Conservation (phyloP, 305 asterid genomes). For the Striga hermonthica region DNA sequence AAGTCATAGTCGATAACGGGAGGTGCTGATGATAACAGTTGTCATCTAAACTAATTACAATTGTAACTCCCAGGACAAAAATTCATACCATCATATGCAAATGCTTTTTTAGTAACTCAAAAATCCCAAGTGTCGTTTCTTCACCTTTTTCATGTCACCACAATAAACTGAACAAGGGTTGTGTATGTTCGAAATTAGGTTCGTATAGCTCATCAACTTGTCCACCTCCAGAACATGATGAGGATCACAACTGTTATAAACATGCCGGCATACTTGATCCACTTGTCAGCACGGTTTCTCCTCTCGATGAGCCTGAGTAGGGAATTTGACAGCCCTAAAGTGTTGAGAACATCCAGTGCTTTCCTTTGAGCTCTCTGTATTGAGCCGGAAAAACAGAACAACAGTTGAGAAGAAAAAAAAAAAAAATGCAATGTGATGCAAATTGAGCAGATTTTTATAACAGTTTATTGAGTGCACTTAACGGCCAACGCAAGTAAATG, state of each 20-base stretch:
- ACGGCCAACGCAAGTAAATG: no score
- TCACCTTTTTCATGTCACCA: no score
- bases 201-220: conserved; percentile 42
- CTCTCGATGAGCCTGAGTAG: conserved; percentile 82
- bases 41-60: no score
- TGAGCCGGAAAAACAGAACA: not conserved
- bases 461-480: not conserved
- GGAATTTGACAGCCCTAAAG: conserved; percentile 83
- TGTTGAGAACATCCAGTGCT: conserved; percentile 89
- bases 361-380: conserved; percentile 92
- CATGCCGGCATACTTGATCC: conserved; percentile 96
- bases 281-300: conserved; percentile 75
- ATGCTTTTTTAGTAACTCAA: no score
- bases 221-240: conserved; percentile 86
- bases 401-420: not conserved
- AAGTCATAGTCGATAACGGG: no score
- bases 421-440: conserved; percentile 3
- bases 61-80: no score
- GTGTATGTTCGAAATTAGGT: no score
- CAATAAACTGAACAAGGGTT: no score
- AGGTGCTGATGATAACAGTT: no score
- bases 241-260: conserved; percentile 50
- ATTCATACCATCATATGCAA: no score
- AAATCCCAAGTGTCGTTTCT: no score
- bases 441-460: conserved; percentile 2